Evolutionary conservation across 2,329 filamentous ascomycete genomes (phyloP), one percentile per base, ranked within the genome.

Genomic region (Colletotrichum magnum): DNA sequence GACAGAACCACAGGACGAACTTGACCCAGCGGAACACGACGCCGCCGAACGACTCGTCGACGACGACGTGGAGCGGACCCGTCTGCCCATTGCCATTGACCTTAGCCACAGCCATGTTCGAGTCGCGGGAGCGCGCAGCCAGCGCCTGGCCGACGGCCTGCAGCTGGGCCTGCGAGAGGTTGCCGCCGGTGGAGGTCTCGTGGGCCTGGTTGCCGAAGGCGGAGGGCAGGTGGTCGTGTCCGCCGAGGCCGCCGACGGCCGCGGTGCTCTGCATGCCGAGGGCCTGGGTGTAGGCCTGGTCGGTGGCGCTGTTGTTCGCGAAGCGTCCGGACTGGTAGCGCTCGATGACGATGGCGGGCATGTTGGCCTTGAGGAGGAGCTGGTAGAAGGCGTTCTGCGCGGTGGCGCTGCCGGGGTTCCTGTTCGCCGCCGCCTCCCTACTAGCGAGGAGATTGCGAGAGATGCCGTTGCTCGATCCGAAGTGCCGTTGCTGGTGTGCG

Each of bases 331-430:
- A 94, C 77, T 94, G 91, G 80, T 97, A 96, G 75, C 96, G 88
- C 80, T 98, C 94, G 69, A 98, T 88, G 65, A 99, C 85, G 72
- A 99, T 97, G 59, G 94, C 92, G 18, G 95, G 94, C 93, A 98
- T 95, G 76, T 97, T 96, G 59, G 95, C 94, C 77, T 93, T 93
- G 64, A 98, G 86, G 15, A 99, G 88, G 53, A 95, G 92, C 78
- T 95, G 92, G 79, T 99, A 99, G 79, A 99, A 98, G 16, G 93
- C 92, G 79, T 95, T 96, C 79, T 99, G 96, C 21, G 94, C 91
- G 51, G 92, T 93, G 32, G 94, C 92, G 79, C 94, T 98, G 69
- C 86, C 88, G 1, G 96, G 94, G 75, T 97, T 97, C 80, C 94
- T 93, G 82, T 98, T 99, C 45, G 96, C 97, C 26, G 93, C 92